These are phyloP conservation scores for Pisolithus sp. DNA, from an alignment of 768 basidiomycete genomes.

Conservation along the genomic window DNA sequence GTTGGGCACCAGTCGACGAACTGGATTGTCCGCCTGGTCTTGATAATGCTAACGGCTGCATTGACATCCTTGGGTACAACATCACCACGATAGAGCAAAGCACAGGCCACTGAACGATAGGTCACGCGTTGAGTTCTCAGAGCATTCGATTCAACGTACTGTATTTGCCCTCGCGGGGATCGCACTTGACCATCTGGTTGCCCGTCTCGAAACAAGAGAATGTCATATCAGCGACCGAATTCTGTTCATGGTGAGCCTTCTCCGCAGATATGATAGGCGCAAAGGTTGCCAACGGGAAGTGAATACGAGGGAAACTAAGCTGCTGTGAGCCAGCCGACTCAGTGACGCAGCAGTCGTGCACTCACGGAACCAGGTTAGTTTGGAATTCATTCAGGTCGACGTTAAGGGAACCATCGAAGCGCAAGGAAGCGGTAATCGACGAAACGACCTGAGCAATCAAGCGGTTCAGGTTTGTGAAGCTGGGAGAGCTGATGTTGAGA, in stretches of 20 bases:
- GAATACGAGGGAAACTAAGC: conserved; percentile 88
- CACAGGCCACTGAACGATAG: conserved; percentile 50
- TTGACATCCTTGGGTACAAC: conserved; percentile 77
- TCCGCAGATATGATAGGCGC: conserved; percentile 92
- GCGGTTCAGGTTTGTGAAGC: conserved; percentile 92
- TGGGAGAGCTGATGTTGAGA: conserved; percentile 77
- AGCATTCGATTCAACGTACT: conserved; percentile 31
- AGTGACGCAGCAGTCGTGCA: conserved; percentile 10
- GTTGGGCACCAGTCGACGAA: conserved; percentile 79
- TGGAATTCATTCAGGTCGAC: conserved; percentile 95
- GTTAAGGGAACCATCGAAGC: conserved; percentile 59
- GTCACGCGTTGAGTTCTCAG: background rate
- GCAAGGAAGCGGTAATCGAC: conserved; percentile 87
- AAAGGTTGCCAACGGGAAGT: conserved; percentile 96
- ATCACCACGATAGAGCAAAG: conserved; percentile 68
- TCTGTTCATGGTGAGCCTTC: conserved; percentile 94
- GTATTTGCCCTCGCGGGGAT: conserved; percentile 76
- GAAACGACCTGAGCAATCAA: conserved; percentile 99
- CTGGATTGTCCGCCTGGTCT: conserved; percentile 74
- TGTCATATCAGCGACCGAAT: conserved; percentile 98
- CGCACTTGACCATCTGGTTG: conserved; percentile 78
- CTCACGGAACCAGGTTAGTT: conserved; percentile 95
- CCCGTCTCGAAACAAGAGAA: conserved; percentile 79
- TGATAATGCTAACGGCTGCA: conserved; percentile 65
- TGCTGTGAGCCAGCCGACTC: background rate